Evolutionary conservation across 2,329 filamentous ascomycete species (phyloP), one percentile per base, ranked within the genome.

Genomic region (Penicillium verrucosum): DNA sequence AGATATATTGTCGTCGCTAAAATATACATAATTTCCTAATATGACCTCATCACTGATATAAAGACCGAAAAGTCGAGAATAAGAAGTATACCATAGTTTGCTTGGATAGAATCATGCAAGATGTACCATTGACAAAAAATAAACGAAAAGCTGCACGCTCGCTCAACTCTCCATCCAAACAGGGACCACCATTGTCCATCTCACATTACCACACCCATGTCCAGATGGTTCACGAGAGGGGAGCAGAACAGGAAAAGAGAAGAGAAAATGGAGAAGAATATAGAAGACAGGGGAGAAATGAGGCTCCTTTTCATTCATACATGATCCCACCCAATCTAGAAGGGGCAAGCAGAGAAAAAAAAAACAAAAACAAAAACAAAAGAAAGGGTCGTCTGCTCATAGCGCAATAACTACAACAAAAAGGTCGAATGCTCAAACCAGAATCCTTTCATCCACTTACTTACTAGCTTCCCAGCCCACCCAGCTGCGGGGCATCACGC

Each of bases 401-500:
- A 48, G 50, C 27, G 37, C 54, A 54, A 47, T 34, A 47, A 38
- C 40, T 44, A 32, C 23, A 52, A 47, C 5, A 21, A 43, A 32
- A 56, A 27, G n/a, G 21, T 30, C 11, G 38, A 29, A 23, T 21
- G 27, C 42, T 27, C 34, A 46, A 46, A 41, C 14, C 9, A 11
- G 43, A 52, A 47, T 32, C 36, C 40, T 10, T 12, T 43, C 50
- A 7, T 40, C 34, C 30, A 14, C 32, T 43, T 51, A 57, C 40
- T 60, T 69, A 45, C 44, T 51, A 51, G 58, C 56, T 53, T 87
- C 88, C 94, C 93, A 97, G 25, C 92, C 92, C 51, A 97, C 87
- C 92, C 92, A 99, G 70, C 84, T 88, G 67, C 90, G 84, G 38
- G 90, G 89, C 85, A 97, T 96, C 44, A 97, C 89, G 56, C 94